Evolutionary conservation across 305 asterid species (phyloP).

Genomic region (Fraxinus sp.): DNA sequence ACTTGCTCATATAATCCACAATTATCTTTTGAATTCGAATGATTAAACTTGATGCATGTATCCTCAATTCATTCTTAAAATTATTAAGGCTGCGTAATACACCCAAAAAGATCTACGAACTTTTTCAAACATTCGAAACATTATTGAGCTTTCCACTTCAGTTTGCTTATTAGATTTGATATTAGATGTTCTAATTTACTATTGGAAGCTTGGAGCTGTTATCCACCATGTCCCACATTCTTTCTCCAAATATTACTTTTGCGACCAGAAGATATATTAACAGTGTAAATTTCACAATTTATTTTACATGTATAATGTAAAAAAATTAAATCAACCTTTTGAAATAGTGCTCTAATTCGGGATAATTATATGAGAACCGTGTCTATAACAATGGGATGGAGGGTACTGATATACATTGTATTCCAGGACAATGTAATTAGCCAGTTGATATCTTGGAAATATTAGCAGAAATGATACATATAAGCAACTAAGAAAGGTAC

Average conservation of each 20-base stretch:
- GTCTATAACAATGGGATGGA: background rate
- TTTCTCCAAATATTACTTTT: background rate
- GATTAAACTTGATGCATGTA: background rate
- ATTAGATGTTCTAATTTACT: background rate
- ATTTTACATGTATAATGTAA: background rate
- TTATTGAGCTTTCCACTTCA: background rate
- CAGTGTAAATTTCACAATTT: background rate
- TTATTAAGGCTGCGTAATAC: background rate
- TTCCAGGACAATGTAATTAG: background rate
- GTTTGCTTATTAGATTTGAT: background rate
- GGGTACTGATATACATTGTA: background rate
- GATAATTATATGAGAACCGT: background rate
- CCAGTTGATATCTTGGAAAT: background rate
- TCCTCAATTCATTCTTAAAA: background rate
- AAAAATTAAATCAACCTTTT: background rate
- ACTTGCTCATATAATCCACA: background rate
- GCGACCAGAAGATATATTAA: background rate
- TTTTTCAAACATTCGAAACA: background rate
- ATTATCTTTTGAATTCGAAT: background rate
- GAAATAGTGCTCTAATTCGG: background rate
- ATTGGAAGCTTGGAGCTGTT: background rate
- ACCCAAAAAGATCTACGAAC: background rate
- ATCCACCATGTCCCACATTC: background rate
- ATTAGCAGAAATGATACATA: background rate
- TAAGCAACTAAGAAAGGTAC: background rate